Base-by-base conservation (phyloP, 1,284 basidiomycete genomes). In the Tylopilus orsonianus region DNA sequence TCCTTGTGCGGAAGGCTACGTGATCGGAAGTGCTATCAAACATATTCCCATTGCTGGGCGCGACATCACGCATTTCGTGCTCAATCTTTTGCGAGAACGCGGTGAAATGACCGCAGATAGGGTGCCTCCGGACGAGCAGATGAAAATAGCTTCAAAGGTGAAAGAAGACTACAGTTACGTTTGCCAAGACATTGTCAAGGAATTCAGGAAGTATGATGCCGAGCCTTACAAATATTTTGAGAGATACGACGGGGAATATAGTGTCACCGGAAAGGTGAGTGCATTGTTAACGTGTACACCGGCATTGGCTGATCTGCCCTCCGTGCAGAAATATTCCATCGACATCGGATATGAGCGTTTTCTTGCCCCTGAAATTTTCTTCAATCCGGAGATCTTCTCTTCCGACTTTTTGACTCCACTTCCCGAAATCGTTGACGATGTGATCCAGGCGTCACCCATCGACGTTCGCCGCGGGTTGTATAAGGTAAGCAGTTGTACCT, bases 81-180 rank as follows among this genome's bases (percentile, higher is more conserved):
- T 99, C 62, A 97, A 97, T 66, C 77, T 99, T 40, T 80, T 99
- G 72, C 83, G 97, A 55, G 97, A 99, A 71, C 87, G 97, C 45
- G 94, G 94, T 6, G 97, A 99, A 73, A 91, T 87, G 71, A 30
- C 29, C 16, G 10, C 19, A 5, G 29, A 29, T 13, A n/a, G 30
- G 10, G 94, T 97, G 38, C 95, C 97, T 4, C 91, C 95, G n/a
- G 97, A 99, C 66, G 97, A 99, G 67, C 93, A 96, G 60, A 69
- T 98, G 41, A 83, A 84, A 55, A 85, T 98, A 14, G 95, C 97
- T 16, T 83, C 93, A 52, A 95, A 87, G 71, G 92, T 99, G 64
- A 99, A 99, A 75, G 97, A 99, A 74, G 92, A 95, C 67, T 97
- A 95, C 74, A 94, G 90, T 60, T 99, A 99, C 67, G 94, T 98